Evolutionary conservation across 306 rosid species (phyloP), one percentile per base, ranked within the genome.

Genomic region (Hylodesmum podocarpum): DNA sequence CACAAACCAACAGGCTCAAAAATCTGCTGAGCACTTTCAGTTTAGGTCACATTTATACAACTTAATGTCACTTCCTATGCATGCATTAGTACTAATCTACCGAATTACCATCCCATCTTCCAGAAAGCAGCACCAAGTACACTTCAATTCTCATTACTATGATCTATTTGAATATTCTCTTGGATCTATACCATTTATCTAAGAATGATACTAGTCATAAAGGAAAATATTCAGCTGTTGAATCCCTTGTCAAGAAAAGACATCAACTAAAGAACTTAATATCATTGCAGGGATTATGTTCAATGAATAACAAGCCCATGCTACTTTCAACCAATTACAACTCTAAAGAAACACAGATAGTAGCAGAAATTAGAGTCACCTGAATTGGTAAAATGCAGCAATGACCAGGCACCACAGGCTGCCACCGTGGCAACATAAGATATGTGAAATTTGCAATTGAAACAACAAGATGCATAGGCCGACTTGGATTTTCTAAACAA

Each of bases 331-430:
- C n/a, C 4, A 12, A 19, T 39, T 41, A 70, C 41, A 72, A 74
- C 75, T 53, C 61, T 8, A 66, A 34, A 19, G 27, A 50, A 46
- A 76, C 16, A 78, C 63, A 3, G 7, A 69, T 68, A 43, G 33
- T 19, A 33, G 28, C 12, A 64, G 34, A 82, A 59, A 43, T 70
- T 65, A 69, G 80, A 78, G 87, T 84, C 79, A 92, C 98, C 87
- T 87, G 90, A 87, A 90, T 88, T 0, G 98, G 95, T 57, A 92
- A 77, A 81, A 95, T 92, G 81, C 93, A 95, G 82, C 98, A 95
- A 85, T 90, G 98, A 65, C 97, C 98, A 13, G 88, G 88, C 65
- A 87, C 96, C 76, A 95, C 63, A 16, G 97, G 90, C 78, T 95
- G 91, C 89, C 88, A 79, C 57, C 89, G 90, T 24, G 97, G 97